Conservation (phyloP, 2,329 filamentous ascomycete genomes). For the Zymoseptoria ardabiliae region DNA sequence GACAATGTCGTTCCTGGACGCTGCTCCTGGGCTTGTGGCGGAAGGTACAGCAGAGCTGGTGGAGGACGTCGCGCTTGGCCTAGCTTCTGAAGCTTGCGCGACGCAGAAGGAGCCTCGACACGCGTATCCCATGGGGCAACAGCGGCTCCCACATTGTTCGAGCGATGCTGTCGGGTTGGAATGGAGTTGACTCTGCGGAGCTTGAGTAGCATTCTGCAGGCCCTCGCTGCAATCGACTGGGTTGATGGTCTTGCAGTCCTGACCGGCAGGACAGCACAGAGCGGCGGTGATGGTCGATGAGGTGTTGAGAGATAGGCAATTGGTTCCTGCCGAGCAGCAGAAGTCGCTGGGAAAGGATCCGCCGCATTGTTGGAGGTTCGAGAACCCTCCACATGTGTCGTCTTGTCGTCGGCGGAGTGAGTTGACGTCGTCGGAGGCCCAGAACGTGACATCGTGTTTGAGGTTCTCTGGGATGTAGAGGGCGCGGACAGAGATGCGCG, state of each 20-base stretch:
- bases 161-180: slow-evolving; percentile 54
- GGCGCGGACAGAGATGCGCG: slow-evolving; percentile 10
- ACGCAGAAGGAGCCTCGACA: slow-evolving; percentile 52
- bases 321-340: slow-evolving; percentile 52
- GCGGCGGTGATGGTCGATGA: slow-evolving; percentile 62
- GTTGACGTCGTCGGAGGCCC: slow-evolving; percentile 11
- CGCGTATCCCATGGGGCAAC: slow-evolving; percentile 66
- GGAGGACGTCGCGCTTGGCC: slow-evolving; percentile 1
- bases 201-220: slow-evolving; percentile 51
- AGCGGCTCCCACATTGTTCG: slow-evolving; percentile 50
- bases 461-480: slow-evolving; percentile 21
- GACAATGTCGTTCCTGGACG: not conserved
- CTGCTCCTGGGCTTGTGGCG: slow-evolving; percentile 1
- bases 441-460: slow-evolving; percentile 8
- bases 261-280: slow-evolving; percentile 59
- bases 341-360: slow-evolving; percentile 54
- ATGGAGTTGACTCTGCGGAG: slow-evolving; percentile 57
- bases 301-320: slow-evolving; percentile 51
- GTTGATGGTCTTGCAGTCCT: slow-evolving; percentile 53
- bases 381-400: slow-evolving; percentile 44
- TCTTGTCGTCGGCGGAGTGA: slow-evolving; percentile 19
- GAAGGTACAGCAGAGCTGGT: slow-evolving; percentile 1
- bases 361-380: slow-evolving; percentile 47
- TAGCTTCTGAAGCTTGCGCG: slow-evolving; percentile 21
- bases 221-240: slow-evolving; percentile 58